Percentiles rank a stretch among this genome's conserved stretches.
Conservation (phyloP, 1,284 basidiomycete species). For the Cerioporus squamosus region DNA sequence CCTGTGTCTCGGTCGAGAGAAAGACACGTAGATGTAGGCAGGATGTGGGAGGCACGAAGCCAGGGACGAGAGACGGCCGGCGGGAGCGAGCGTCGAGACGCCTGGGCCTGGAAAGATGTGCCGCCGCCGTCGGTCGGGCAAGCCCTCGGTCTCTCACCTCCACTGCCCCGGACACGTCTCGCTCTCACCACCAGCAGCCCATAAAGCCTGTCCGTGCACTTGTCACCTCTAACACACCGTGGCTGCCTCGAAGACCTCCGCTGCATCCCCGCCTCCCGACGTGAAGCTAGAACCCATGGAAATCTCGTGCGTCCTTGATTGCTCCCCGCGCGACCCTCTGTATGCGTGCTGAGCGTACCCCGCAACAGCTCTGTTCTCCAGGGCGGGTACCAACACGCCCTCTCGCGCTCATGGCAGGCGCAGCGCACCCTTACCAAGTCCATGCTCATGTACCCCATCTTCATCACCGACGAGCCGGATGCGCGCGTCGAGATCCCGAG, state of each 20-base stretch:
- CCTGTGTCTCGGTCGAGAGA: no score
- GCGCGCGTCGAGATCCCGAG: conserved; percentile 77
- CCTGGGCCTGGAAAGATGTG: no score
- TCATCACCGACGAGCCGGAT: conserved; percentile 91
- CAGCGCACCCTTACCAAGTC: conserved; percentile 78
- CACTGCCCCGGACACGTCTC: neutral
- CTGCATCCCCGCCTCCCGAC: neutral
- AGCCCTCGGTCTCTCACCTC: neutral
- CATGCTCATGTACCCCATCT: conserved; percentile 98
- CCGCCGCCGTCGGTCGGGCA: neutral
- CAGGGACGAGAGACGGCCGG: no score
- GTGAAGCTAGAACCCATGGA: conserved; percentile 20
- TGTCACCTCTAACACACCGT: conserved; percentile 5
- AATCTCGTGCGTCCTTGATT: conserved; percentile 25
- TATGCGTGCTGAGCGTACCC: neutral
- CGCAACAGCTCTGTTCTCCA: conserved; percentile 79
- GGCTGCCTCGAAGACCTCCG: neutral
- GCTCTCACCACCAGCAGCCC: neutral
- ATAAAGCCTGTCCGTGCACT: neutral
- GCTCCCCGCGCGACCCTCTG: neutral
- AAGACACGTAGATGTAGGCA: no score
- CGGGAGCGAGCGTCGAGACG: no score
- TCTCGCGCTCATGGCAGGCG: conserved; percentile 85
- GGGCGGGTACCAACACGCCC: conserved; percentile 91
- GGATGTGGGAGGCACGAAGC: no score